Percentiles rank a stretch among this genome's conserved stretches.
Evolutionary conservation across 768 basidiomycete genomes (phyloP).

Genomic region (Ephemerocybe angulata): DNA sequence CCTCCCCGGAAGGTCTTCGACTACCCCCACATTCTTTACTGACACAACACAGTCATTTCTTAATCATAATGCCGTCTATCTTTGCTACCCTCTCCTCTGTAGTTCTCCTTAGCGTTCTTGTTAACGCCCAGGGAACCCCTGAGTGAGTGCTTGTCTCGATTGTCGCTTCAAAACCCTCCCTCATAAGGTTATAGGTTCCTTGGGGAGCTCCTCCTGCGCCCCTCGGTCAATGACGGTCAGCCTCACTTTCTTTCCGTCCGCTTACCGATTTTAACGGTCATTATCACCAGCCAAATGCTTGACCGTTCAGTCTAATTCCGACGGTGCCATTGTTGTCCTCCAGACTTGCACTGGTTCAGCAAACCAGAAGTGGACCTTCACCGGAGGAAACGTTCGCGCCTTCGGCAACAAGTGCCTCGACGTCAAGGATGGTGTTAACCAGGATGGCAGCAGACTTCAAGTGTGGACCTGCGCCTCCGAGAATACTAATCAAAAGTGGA

Average conservation of each 20-base stretch:
- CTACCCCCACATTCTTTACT: neutral
- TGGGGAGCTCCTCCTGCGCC: constrained; percentile 3
- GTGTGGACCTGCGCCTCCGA: constrained; percentile 46
- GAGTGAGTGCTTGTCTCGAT: constrained; percentile 1
- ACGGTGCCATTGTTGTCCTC: constrained; percentile 47
- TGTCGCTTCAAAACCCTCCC: neutral
- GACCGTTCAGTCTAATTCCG: constrained; percentile 45
- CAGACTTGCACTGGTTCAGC: constrained; percentile 42
- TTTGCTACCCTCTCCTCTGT: neutral
- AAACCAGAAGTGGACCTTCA: constrained; percentile 50
- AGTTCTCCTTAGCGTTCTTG: neutral
- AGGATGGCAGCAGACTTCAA: constrained; percentile 47
- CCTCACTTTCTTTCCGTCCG: neutral
- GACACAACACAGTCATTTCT: neutral
- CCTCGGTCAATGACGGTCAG: constrained; percentile 7
- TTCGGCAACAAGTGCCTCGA: constrained; percentile 50
- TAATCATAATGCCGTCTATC: neutral
- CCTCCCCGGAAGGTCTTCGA: too few relatives aligned
- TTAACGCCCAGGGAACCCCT: constrained; percentile 5
- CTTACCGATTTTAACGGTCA: neutral
- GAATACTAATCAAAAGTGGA: constrained; percentile 45
- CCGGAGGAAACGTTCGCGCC: constrained; percentile 37
- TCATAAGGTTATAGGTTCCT: neutral
- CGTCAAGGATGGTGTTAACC: constrained; percentile 36
- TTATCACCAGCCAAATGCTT: constrained; percentile 42